Base-by-base conservation (phyloP, 257 asterid genomes). In the Verbascum thapsus region DNA sequence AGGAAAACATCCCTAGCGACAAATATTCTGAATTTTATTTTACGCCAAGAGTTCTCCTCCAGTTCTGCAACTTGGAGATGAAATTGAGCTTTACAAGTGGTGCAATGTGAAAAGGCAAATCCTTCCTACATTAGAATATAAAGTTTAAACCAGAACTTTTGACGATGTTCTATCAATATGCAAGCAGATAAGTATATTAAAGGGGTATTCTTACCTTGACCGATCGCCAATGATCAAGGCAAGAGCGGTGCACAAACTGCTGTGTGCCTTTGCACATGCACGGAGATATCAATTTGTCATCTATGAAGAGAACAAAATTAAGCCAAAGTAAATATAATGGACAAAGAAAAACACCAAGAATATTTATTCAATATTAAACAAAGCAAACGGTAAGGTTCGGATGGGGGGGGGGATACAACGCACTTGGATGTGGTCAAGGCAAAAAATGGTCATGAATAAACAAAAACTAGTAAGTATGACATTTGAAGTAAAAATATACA, bases 231-330 rank as follows among this genome's bases (percentile, higher is more conserved):
- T 82, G 85, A 74, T 82, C 88, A 68, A 82, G 85, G 61, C 88
- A 82, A 48, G 81, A 65, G 17, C 85, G 79, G 68, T 82, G 88
- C 68, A 82, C 88, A 73, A 78, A 82, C 61, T 82, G 85, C 54
- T 82, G 88, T 13, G 88, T 82, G 58, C 88, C 85, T 63, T 78
- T 78, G 77, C 88, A 82, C 83, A 76, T 76, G 81, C 88, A 78
- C 26, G 88, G 85, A 53, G 85, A 74, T 71, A 82, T 82, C 76
- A 82, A 58, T 41, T 73, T 80, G 49, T 66, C 83, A 39, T 73
- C 88, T 82, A 57, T 20, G 10, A 58, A 75, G 26, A 20, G 32
- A 70, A 1, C 44, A 32, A 34, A 51, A 56, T 53, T 47, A 35
- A 18, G 34, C 37, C 11, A 7, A 41, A 6, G 12, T 11, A 58